Evolutionary conservation across 2,329 filamentous ascomycete genomes (phyloP), one percentile per base, ranked within the genome.

Genomic region (Alternaria angustiovoidea): DNA sequence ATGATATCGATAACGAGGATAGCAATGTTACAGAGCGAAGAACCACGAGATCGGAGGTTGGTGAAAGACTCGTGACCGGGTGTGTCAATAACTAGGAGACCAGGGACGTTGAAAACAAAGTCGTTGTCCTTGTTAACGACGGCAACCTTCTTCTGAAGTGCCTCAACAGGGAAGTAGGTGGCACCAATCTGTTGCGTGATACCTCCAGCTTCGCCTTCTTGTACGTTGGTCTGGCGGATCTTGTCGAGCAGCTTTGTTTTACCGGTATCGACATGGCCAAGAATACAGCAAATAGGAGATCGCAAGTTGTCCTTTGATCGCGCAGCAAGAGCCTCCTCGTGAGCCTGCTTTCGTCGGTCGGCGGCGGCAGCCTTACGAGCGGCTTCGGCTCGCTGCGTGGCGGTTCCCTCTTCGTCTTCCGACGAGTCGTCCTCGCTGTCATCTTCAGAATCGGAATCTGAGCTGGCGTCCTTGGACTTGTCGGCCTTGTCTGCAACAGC

Each of bases 1-100:
- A 99, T 98, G 75, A 99, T 99, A 84, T 99, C 95, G 70, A 99
- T 94, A 42, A 99, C 96, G 68, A 99, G 84, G 78, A 99, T 99
- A 72, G 95, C 95, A 82, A 99, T 99, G 84, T 99, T 99, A 82
- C 96, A 99, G 60, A 99, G 91, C 14, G 94, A 98, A 41, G 95
- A 98, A 82, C 95, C 95, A 82, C 96, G 89, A 69, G 94, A 97
- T 75, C 96, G 91, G 67, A 99, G 83, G 82, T 99, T 99, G 65
- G 94, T 97, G 88, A 99, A 99, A 75, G 95, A 99, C 88, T 99
- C 95, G 93, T 99, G 95, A 83, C 95, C 95, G 74, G 95, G 96
- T 0, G 95, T 99, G 82, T 99, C 95, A 75, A 99, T 99, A 75
- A 99, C 89, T 68, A 99, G 83, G 56, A 99, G 88, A 86, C 95